Evolutionary conservation across 129 eudicot species (phyloP).

Genomic region (Lonicera japonica): DNA sequence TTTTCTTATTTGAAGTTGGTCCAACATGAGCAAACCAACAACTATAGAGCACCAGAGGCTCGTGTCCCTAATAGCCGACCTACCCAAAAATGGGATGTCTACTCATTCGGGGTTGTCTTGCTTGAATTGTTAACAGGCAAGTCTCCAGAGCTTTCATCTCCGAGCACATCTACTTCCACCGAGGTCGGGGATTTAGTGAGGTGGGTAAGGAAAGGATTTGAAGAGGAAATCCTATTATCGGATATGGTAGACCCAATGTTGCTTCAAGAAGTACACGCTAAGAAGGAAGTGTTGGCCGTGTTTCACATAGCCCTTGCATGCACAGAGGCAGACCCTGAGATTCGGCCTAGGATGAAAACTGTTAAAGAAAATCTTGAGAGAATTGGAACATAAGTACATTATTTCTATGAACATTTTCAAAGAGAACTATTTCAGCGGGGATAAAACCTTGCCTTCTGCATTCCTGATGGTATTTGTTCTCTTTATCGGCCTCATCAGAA

Average conservation of each 20-base stretch:
- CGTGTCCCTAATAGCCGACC: constrained; percentile 44
- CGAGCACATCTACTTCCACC: constrained; percentile 68
- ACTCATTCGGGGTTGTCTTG: constrained; percentile 91
- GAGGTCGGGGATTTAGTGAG: constrained; percentile 69
- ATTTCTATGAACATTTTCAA: too few species aligned
- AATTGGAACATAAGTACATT: constrained; percentile 24
- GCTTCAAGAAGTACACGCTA: constrained; percentile 80
- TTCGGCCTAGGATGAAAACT: constrained; percentile 79
- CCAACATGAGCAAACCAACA: constrained; percentile 47
- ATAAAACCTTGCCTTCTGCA: too few species aligned
- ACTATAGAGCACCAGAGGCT: constrained; percentile 89
- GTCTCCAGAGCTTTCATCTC: constrained; percentile 71
- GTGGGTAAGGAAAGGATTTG: constrained; percentile 90
- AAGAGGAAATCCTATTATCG: constrained; percentile 76
- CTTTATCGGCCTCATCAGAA: too few species aligned
- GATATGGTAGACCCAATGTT: constrained; percentile 91
- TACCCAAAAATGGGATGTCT: constrained; percentile 95
- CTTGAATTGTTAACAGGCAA: constrained; percentile 84
- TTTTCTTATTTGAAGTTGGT: constrained; percentile 67
- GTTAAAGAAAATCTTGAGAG: constrained; percentile 75
- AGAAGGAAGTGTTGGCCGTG: constrained; percentile 68
- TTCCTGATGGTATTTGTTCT: too few species aligned
- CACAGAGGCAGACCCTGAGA: constrained; percentile 80
- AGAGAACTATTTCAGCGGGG: too few species aligned
- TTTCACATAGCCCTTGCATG: constrained; percentile 82